Conservation (phyloP, 441 rosid genomes). For the Erodium moschatum region DNA sequence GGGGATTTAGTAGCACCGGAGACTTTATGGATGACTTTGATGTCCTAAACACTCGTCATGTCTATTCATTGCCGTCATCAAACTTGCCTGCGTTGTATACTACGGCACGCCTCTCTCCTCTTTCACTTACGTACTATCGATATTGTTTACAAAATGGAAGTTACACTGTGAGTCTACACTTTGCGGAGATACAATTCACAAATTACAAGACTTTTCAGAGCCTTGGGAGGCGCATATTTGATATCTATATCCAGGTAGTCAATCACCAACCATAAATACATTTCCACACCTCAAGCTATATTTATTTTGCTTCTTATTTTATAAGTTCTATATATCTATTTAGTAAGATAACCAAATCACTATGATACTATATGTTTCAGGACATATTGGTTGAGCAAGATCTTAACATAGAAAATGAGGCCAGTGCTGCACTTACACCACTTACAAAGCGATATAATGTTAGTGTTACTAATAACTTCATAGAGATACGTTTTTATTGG, state of each 20-base stretch:
- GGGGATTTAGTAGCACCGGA: constrained; percentile 53
- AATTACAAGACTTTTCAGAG: constrained; percentile 22
- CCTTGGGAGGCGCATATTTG: constrained; percentile 48
- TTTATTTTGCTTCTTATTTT: too few species aligned
- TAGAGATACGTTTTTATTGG: constrained; percentile 53
- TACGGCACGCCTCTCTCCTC: constrained; percentile 42
- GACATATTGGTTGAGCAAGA: constrained; percentile 30
- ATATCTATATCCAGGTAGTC: constrained; percentile 52
- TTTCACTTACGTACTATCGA: constrained; percentile 48
- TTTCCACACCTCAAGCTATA: constrained; percentile 12
- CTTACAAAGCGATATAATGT: constrained; percentile 23
- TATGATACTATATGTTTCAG: constrained; percentile 17
- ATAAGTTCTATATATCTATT: too few species aligned
- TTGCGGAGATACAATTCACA: constrained; percentile 46
- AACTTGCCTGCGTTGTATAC: constrained; percentile 31
- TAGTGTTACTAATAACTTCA: constrained; percentile 31
- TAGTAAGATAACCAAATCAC: background rate
- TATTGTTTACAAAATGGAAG: constrained; percentile 40
- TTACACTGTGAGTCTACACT: constrained; percentile 50
- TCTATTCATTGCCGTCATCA: constrained; percentile 21
- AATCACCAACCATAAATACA: background rate
- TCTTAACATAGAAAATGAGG: constrained; percentile 32
- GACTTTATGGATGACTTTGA: constrained; percentile 35
- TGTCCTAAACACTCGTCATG: background rate
- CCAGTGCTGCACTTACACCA: constrained; percentile 33